Evolutionary conservation across 208 protist species (phyloP).

Genomic region (Tritrichomonas foetus): DNA sequence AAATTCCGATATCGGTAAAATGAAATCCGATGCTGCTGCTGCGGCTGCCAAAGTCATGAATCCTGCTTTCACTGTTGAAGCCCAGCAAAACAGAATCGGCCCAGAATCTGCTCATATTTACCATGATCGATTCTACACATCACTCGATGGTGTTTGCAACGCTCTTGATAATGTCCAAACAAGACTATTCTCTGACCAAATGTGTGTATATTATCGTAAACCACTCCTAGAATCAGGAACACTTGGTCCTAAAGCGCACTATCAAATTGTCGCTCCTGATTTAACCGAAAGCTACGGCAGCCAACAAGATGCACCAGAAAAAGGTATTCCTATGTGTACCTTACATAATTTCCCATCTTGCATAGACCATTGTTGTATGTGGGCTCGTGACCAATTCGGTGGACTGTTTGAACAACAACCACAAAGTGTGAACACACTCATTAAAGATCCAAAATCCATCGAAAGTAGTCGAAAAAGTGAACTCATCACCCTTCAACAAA

Average conservation of each 20-base stretch:
- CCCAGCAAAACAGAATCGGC: conserved; percentile 67
- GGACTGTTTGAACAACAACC: conserved; percentile 9
- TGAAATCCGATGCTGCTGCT: conserved; percentile 85
- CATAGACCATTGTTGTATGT: not conserved
- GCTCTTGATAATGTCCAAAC: conserved; percentile 94
- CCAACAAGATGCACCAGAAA: conserved; percentile 85
- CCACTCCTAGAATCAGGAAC: conserved; percentile 98
- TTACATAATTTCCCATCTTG: conserved; percentile 99
- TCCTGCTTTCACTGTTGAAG: conserved; percentile 52
- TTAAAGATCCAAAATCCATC: not conserved
- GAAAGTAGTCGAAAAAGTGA: not conserved
- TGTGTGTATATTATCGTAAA: conserved; percentile 79
- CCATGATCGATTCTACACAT: conserved; percentile 85
- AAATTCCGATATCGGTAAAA: conserved; percentile 76
- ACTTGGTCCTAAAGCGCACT: conserved; percentile 95
- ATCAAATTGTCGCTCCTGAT: conserved; percentile 18
- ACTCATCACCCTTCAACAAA: not conserved
- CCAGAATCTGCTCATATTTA: conserved; percentile 78
- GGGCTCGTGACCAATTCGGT: not conserved
- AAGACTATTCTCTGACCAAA: conserved; percentile 60
- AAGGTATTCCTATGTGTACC: conserved; percentile 97
- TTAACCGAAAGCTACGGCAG: not conserved
- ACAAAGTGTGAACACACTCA: not conserved
- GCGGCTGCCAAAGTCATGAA: conserved; percentile 84
- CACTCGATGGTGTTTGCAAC: conserved; percentile 86